Conservation (phyloP, 805 yeast genomes). For the Lachancea sp. region DNA sequence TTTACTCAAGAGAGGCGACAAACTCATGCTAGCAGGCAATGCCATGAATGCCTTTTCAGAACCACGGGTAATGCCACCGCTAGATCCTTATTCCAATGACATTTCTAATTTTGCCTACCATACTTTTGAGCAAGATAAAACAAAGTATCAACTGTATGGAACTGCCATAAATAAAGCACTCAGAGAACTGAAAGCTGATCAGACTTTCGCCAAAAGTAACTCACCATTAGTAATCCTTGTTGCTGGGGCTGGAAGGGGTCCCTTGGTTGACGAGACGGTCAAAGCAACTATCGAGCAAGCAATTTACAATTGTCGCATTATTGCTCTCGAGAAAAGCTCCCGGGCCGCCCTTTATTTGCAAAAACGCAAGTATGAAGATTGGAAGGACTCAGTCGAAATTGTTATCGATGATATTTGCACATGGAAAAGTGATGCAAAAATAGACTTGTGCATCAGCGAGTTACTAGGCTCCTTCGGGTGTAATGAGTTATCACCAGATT, state of each 20-base stretch:
- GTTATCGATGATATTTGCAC: constrained; percentile 53
- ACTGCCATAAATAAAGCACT: constrained; percentile 56
- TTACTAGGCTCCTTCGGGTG: constrained; percentile 88
- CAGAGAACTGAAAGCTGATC: constrained; percentile 23
- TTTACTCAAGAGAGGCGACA: constrained; percentile 34
- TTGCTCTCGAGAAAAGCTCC: constrained; percentile 69
- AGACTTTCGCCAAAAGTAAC: constrained; percentile 2
- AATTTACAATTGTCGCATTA: constrained; percentile 30
- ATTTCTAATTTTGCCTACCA: constrained; percentile 56
- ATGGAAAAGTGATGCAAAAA: constrained; percentile 38
- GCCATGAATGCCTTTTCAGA: not conserved
- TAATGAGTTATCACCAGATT: constrained; percentile 85
- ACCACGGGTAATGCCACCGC: constrained; percentile 43
- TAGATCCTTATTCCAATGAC: constrained; percentile 61
- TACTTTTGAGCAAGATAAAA: constrained; percentile 62
- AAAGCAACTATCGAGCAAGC: constrained; percentile 35
- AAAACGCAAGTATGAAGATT: constrained; percentile 42
- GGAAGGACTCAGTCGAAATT: constrained; percentile 49
- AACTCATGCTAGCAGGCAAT: constrained; percentile 10
- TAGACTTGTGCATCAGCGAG: constrained; percentile 69
- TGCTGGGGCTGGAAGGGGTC: constrained; percentile 88
- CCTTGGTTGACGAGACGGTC: constrained; percentile 53
- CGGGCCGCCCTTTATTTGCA: constrained; percentile 49
- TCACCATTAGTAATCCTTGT: constrained; percentile 42
- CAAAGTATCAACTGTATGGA: constrained; percentile 65